Conservation (phyloP, 139 green algal species). For the Coccomyxa sp. region DNA sequence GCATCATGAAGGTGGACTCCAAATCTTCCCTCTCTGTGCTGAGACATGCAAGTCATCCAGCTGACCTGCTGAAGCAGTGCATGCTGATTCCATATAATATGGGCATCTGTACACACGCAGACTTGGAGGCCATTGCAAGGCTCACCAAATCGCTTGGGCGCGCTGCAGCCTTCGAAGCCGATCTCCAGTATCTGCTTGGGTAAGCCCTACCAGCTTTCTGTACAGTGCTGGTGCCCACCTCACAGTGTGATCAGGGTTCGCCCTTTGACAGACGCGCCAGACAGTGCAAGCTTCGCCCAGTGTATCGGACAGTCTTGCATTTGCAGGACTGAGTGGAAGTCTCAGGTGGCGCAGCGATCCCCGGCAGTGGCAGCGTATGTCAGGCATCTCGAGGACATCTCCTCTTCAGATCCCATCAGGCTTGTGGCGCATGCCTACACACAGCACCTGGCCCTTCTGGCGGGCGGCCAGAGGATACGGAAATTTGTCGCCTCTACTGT, state of each 20-base stretch:
- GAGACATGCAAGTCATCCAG: not conserved
- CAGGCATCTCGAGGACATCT: not conserved
- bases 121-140: not conserved
- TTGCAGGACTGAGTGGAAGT: not conserved
- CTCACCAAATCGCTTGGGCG: not conserved
- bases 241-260: too few relatives aligned
- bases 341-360: not conserved
- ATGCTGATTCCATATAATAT: too few relatives aligned
- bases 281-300: not conserved
- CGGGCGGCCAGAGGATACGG: not conserved
- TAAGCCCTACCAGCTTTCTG: too few relatives aligned
- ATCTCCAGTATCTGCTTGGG: not conserved
- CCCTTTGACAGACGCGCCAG: too few relatives aligned
- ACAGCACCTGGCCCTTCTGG: slow-evolving; percentile 1
- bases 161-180: not conserved
- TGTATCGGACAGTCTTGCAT: not conserved
- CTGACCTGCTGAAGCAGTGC: too few relatives aligned
- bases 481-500: not conserved
- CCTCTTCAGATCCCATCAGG: not conserved
- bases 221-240: too few relatives aligned
- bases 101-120: not conserved
- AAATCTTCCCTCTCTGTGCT: not conserved
- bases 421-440: slow-evolving; percentile 1
- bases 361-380: not conserved
- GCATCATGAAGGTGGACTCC: not conserved